A percentile compares a stretch with the other conserved stretches of the same genome.
phyloP scores from a whole-genome alignment of 2,329 filamentous ascomycete species.

The Ophiocordyceps robertsii region DNA sequence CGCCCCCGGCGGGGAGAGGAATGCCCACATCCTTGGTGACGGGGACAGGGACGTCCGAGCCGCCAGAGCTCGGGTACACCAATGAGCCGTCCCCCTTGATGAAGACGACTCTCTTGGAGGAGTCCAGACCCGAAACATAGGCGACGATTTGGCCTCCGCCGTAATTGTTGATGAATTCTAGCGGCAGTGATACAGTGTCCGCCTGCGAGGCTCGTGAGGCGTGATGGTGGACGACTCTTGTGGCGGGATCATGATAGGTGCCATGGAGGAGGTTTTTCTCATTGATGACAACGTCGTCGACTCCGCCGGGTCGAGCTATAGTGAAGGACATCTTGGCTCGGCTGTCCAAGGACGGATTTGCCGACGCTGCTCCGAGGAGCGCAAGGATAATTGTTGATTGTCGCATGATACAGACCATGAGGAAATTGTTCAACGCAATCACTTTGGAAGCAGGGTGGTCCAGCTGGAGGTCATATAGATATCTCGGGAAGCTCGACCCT shows the following conservation, averaged over 20 bases:
- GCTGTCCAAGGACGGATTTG: background rate
- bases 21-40: constrained; percentile 29
- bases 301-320: constrained; percentile 14
- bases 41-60: constrained; percentile 18
- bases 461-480: background rate
- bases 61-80: constrained; percentile 26
- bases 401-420: background rate
- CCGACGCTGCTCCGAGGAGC: constrained; percentile 6
- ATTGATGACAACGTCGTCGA: constrained; percentile 20
- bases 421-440: background rate
- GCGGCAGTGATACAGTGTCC: constrained; percentile 6
- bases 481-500: background rate
- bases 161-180: constrained; percentile 30
- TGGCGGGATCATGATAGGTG: constrained; percentile 11
- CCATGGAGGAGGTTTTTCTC: constrained; percentile 25
- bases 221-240: background rate
- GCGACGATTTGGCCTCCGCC: constrained; percentile 22
- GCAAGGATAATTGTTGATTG: background rate
- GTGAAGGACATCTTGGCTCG: constrained; percentile 11
- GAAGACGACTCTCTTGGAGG: constrained; percentile 25
- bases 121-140: constrained; percentile 32
- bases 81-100: constrained; percentile 24
- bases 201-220: constrained; percentile 1
- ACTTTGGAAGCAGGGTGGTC: background rate
- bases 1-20: constrained; percentile 22